These are phyloP conservation scores for Mucor ambiguus DNA, from an alignment of 371 early-diverging fungal species.

Conservation along the genomic window DNA sequence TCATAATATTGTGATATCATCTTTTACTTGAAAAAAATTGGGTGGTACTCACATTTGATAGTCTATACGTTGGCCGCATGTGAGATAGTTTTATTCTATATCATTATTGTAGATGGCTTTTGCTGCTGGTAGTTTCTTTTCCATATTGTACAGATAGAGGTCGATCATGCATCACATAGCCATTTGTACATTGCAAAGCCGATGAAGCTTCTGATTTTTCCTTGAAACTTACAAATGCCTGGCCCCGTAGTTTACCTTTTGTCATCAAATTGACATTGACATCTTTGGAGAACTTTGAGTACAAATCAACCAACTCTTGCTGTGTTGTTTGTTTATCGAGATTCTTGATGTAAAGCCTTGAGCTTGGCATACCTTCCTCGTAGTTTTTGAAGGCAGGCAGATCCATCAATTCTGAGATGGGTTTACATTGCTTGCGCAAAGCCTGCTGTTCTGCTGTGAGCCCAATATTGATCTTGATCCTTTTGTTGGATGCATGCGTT, in stretches of 20 bases:
- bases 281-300: conserved; percentile 26
- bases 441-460: conserved; percentile 11
- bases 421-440: conserved; percentile 16
- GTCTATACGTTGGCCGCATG: not conserved
- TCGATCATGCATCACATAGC: conserved; percentile 33
- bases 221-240: conserved; percentile 44
- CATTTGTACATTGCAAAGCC: conserved; percentile 40
- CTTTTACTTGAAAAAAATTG: too few relatives aligned
- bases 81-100: not conserved
- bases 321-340: conserved; percentile 33
- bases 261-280: conserved; percentile 35
- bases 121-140: not conserved
- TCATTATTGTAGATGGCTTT: not conserved
- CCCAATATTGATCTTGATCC: conserved; percentile 16
- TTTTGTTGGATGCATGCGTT: not conserved
- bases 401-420: conserved; percentile 19
- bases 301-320: conserved; percentile 36
- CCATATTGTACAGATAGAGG: conserved; percentile 39
- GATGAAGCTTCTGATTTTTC: conserved; percentile 19
- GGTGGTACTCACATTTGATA: too few relatives aligned
- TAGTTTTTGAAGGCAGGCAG: conserved; percentile 40
- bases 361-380: conserved; percentile 27
- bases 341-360: conserved; percentile 45
- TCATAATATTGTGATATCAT: too few relatives aligned
- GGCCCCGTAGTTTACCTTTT: conserved; percentile 39